A percentile compares a stretch with the other conserved stretches of the same genome.
Conservation (phyloP, 1,284 basidiomycete genomes). For the Xerocomus minutiporus region DNA sequence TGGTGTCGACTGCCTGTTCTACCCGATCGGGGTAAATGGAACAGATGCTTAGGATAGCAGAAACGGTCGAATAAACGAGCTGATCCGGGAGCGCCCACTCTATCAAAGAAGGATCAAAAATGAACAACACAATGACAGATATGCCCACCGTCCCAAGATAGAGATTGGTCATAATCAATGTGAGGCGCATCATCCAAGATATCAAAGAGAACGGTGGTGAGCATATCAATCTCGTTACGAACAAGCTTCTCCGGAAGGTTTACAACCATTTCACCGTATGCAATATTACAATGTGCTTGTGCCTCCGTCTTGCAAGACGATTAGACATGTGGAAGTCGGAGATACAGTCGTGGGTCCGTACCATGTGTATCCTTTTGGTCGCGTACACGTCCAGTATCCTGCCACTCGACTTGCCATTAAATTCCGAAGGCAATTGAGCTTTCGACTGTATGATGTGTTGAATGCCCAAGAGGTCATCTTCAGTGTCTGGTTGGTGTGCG, state of each 20-base stretch:
- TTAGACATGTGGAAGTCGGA: constrained; percentile 8
- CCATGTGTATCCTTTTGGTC: constrained; percentile 22
- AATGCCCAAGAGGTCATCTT: constrained; percentile 45
- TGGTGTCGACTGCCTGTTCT: constrained; percentile 47
- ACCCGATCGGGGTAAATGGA: constrained; percentile 47
- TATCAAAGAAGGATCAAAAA: constrained; percentile 27
- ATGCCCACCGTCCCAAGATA: constrained; percentile 70
- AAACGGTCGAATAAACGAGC: constrained; percentile 70
- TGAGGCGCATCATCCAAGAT: constrained; percentile 66
- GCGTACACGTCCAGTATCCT: background rate
- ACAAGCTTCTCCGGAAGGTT: constrained; percentile 57
- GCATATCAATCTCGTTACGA: constrained; percentile 42
- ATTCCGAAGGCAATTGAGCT: constrained; percentile 38
- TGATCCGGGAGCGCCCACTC: constrained; percentile 83
- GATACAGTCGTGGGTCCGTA: constrained; percentile 8
- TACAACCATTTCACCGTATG: constrained; percentile 68
- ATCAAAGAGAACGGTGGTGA: constrained; percentile 57
- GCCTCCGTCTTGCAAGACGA: constrained; percentile 45
- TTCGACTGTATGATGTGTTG: constrained; percentile 59
- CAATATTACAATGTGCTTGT: constrained; percentile 69
- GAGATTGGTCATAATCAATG: constrained; percentile 70
- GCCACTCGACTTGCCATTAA: background rate
- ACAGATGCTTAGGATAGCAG: constrained; percentile 68
- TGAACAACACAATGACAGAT: background rate
- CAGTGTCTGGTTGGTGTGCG: constrained; percentile 50